phyloP scores from a whole-genome alignment of 495 filamentous ascomycete genomes.

The Xylaria nigripes region DNA sequence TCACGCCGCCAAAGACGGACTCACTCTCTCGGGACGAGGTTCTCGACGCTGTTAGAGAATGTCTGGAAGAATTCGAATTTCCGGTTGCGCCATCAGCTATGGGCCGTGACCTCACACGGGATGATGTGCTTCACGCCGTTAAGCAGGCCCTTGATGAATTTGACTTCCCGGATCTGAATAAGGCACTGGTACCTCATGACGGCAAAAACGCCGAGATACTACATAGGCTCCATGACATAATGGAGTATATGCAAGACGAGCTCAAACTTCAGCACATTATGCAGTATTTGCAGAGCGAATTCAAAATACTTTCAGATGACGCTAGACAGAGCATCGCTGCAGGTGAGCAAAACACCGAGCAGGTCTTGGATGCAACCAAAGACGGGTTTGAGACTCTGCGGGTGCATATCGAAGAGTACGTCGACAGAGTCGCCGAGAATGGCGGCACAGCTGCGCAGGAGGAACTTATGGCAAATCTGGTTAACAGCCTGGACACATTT shows the following conservation, averaged over 20 bases:
- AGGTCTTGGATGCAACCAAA: constrained; percentile 75
- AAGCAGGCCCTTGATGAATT: constrained; percentile 43
- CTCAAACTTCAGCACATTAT: constrained; percentile 51
- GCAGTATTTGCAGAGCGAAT: constrained; percentile 59
- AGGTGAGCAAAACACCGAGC: constrained; percentile 60
- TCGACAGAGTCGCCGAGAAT: constrained; percentile 43
- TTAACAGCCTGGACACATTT: constrained; percentile 61
- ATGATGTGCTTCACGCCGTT: constrained; percentile 48
- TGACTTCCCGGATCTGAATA: constrained; percentile 33
- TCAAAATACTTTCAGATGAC: constrained; percentile 51
- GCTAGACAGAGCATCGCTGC: constrained; percentile 53
- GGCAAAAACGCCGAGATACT: constrained; percentile 52
- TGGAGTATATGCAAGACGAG: constrained; percentile 61
- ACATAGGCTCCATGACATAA: constrained; percentile 64
- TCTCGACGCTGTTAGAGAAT: constrained; percentile 64
- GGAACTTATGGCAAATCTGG: constrained; percentile 68
- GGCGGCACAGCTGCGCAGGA: constrained; percentile 65
- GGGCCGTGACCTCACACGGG: constrained; percentile 39
- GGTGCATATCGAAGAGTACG: constrained; percentile 62
- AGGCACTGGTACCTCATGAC: constrained; percentile 27
- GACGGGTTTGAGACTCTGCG: constrained; percentile 75
- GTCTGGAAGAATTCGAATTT: constrained; percentile 66
- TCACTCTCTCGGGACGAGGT: constrained; percentile 71
- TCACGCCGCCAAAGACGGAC: constrained; percentile 57
- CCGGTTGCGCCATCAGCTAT: constrained; percentile 39